Base-by-base conservation (phyloP, 2,329 filamentous ascomycete genomes). In the Aspergillus melleus region DNA sequence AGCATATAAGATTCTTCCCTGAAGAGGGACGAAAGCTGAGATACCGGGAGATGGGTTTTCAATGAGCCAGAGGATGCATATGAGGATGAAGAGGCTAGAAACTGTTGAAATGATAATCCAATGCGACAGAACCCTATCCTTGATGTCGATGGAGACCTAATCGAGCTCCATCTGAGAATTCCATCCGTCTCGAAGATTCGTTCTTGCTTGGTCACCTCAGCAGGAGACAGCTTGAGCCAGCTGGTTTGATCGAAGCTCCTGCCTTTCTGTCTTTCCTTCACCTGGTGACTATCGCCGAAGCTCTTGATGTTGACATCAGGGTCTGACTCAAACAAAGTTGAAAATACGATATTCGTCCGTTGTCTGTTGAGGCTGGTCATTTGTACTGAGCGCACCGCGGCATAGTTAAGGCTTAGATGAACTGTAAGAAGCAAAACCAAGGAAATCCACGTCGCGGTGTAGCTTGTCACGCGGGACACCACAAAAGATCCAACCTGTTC, bases 341-440 rank as follows among this genome's bases (percentile, higher is more conserved):
- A 83, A 67, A 93, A 88, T 1, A 96, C 81, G 20, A 97, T 86
- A 52, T 89, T 91, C 1, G 92, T 90, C 39, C 95, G 86, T 75
- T 98, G 93, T 22, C 91, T 84, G 76, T 96, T 98, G 39, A 98
- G 81, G 6, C 86, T 91, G 44, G 85, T 85, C 88, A 98, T 91
- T 72, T 87, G 88, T 16, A 99, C 93, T 52, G 90, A 84, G 62
- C 89, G 84, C 5, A 99, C 94, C 47, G 92, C 95, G 36, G 86
- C 83, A 74, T 96, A 94, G 75, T 98, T 98, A 68, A 90, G 92
- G 71, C 83, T 85, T 6, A 98, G 83, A 75, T 98, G 95, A 6
- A 90, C 79, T 12, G 86, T 80, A 16, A 97, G 84, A 20, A 98
- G 84, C 2, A 86, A 63, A 0, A 93, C 76, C 77, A 96, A 86